A percentile compares a stretch with the other conserved stretches of the same genome.
phyloP scores from a whole-genome alignment of 768 basidiomycete genomes.

The Collybia sp. region DNA sequence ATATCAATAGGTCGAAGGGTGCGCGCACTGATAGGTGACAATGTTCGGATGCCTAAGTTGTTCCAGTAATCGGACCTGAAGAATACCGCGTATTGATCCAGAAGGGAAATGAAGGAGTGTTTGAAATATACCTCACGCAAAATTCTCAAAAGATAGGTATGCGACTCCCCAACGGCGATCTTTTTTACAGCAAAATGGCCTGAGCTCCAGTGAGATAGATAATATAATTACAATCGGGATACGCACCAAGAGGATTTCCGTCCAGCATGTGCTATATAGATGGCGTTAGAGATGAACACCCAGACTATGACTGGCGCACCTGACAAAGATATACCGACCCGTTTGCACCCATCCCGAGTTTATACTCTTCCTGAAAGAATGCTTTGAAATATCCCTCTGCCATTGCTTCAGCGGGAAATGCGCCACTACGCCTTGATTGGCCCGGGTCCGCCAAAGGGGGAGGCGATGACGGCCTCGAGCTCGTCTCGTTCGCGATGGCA shows the following conservation, averaged over 20 bases:
- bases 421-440: slow-evolving; percentile 15
- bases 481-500: slow-evolving; percentile 64
- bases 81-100: neutral
- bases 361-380: slow-evolving; percentile 88
- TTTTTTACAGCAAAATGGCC: slow-evolving; percentile 95
- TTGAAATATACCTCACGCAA: slow-evolving; percentile 58
- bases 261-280: slow-evolving; percentile 72
- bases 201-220: slow-evolving; percentile 13
- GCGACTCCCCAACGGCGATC: slow-evolving; percentile 90
- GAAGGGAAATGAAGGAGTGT: neutral
- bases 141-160: slow-evolving; percentile 78
- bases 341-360: slow-evolving; percentile 93
- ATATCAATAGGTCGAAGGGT: neutral
- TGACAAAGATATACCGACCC: slow-evolving; percentile 88
- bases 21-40: slow-evolving; percentile 76
- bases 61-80: slow-evolving; percentile 78
- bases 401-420: slow-evolving; percentile 70
- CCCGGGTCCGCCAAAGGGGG: slow-evolving; percentile 18
- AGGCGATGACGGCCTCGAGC: slow-evolving; percentile 49
- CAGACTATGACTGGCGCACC: slow-evolving; percentile 33
- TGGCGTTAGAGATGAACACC: slow-evolving; percentile 2
- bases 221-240: slow-evolving; percentile 1
- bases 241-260: slow-evolving; percentile 74
- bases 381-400: slow-evolving; percentile 91
- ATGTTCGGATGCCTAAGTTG: slow-evolving; percentile 89